Evolutionary conservation across 768 basidiomycete species (phyloP).

Genomic region (Pisolithus orientalis): DNA sequence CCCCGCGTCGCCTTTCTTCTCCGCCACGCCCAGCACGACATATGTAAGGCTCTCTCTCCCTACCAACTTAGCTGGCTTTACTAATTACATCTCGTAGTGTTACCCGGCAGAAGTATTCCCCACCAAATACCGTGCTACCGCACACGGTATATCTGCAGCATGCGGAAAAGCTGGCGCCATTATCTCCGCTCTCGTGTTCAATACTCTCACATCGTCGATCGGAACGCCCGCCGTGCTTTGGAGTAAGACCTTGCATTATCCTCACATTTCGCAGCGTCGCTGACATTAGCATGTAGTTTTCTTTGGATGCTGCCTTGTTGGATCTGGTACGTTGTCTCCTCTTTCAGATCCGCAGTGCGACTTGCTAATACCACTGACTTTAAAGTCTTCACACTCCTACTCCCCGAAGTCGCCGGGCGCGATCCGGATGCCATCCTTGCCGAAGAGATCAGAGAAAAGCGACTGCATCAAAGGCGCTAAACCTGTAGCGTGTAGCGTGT

Average conservation of each 20-base stretch:
- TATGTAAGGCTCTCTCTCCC: constrained; percentile 32
- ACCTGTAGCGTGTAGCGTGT: too few relatives aligned
- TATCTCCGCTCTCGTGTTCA: constrained; percentile 69
- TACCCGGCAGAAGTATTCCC: constrained; percentile 80
- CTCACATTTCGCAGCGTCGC: background rate
- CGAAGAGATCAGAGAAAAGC: constrained; percentile 28
- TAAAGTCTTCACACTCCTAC: constrained; percentile 36
- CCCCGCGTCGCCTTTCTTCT: background rate
- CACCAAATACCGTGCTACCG: constrained; percentile 64
- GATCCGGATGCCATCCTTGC: constrained; percentile 44
- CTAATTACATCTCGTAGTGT: constrained; percentile 31
- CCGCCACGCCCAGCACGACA: constrained; percentile 35
- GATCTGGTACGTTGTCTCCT: constrained; percentile 34
- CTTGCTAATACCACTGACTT: background rate
- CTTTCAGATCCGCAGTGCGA: background rate
- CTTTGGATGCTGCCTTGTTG: constrained; percentile 55
- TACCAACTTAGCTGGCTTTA: background rate
- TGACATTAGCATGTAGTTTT: constrained; percentile 41
- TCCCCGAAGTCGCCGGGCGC: constrained; percentile 46
- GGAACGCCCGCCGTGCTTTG: constrained; percentile 64
- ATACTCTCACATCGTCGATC: constrained; percentile 50
- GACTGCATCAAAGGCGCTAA: background rate
- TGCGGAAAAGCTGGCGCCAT: constrained; percentile 73
- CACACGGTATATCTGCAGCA: constrained; percentile 73
- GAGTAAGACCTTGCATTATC: constrained; percentile 43